These are phyloP conservation scores for Neurospora sp. DNA, from an alignment of 495 filamentous ascomycete species.

Conservation along the genomic window DNA sequence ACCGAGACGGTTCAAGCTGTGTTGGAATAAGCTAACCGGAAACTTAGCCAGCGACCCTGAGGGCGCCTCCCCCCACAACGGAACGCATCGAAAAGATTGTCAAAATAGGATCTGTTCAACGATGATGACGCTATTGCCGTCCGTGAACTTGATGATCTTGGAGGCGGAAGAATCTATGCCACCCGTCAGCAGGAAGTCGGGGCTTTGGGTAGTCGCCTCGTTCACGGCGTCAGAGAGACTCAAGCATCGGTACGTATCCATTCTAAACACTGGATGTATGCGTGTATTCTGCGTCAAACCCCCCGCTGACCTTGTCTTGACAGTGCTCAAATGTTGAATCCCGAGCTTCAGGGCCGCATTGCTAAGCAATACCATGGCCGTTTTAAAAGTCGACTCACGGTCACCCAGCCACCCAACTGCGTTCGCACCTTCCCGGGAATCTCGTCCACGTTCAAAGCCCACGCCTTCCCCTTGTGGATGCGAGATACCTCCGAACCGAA, in stretches of 20 bases:
- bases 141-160: slow-evolving; percentile 16
- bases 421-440: too few relatives aligned
- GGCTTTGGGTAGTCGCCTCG: background rate
- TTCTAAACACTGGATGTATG: background rate
- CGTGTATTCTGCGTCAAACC: background rate
- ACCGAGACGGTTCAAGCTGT: slow-evolving; percentile 55
- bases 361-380: background rate
- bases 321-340: background rate
- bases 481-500: background rate
- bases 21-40: too few relatives aligned
- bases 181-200: background rate
- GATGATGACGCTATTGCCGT: slow-evolving; percentile 18
- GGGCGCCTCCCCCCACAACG: too few relatives aligned
- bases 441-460: too few relatives aligned
- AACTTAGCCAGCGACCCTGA: too few relatives aligned
- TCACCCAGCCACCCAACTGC: too few relatives aligned
- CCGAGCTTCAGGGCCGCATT: background rate
- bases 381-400: too few relatives aligned
- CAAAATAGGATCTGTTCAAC: slow-evolving; percentile 5
- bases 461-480: background rate
- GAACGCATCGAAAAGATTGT: too few relatives aligned
- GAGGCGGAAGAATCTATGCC: slow-evolving; percentile 15
- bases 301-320: too few relatives aligned
- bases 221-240: background rate
- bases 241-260: background rate